Conservation (phyloP, 2,329 filamentous ascomycete species). For the Penicillium glabrum region DNA sequence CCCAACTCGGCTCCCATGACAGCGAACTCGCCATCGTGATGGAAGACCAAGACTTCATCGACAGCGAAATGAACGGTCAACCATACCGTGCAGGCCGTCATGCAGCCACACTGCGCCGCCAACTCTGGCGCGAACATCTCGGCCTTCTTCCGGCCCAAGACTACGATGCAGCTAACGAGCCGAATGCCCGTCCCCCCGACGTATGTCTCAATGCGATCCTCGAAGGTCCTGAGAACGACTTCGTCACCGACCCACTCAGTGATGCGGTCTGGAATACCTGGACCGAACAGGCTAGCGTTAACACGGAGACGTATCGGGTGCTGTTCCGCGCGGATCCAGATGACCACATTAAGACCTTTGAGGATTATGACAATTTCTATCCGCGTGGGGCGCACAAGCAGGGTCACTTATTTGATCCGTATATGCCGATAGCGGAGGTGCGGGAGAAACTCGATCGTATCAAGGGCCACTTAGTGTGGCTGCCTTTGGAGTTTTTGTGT, state of each 20-base stretch:
- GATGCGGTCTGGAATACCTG: conserved; percentile 70
- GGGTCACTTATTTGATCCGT: conserved; percentile 83
- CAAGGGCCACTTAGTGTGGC: conserved; percentile 89
- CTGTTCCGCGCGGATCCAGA: conserved; percentile 91
- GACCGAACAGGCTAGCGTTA: conserved; percentile 69
- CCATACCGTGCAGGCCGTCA: conserved; percentile 72
- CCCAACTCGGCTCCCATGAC: conserved; percentile 80
- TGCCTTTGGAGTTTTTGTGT: conserved; percentile 84
- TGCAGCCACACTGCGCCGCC: conserved; percentile 75
- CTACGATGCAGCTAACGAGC: conserved; percentile 63
- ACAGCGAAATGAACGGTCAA: conserved; percentile 70
- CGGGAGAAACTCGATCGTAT: conserved; percentile 74
- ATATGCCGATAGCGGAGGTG: conserved; percentile 70
- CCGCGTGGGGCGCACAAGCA: conserved; percentile 66
- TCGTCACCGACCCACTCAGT: conserved; percentile 73
- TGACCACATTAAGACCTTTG: conserved; percentile 82
- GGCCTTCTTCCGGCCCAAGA: conserved; percentile 76
- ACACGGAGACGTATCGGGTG: conserved; percentile 77
- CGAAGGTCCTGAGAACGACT: conserved; percentile 64
- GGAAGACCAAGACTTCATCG: conserved; percentile 70
- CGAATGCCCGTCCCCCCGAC: conserved; percentile 75
- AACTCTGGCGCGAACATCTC: conserved; percentile 89
- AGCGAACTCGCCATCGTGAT: conserved; percentile 89
- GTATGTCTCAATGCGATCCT: conserved; percentile 71
- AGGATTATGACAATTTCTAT: conserved; percentile 81